Percentiles rank a stretch among this genome's conserved stretches.
Conservation (phyloP, 2,329 filamentous ascomycete species). For the Fusarium hainanense region DNA sequence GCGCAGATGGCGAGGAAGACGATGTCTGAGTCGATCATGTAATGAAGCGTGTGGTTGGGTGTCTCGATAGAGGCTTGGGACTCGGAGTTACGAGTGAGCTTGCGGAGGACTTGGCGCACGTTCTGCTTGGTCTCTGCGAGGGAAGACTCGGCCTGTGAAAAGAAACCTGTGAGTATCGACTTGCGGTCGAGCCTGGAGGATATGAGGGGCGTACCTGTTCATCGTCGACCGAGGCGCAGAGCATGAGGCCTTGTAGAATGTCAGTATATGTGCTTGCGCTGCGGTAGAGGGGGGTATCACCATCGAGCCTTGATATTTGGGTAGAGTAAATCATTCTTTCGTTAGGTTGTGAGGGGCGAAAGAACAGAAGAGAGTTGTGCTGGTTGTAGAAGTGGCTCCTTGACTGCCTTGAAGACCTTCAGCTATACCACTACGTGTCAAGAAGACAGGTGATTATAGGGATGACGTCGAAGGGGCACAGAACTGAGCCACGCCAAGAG, state of each 20-base stretch:
- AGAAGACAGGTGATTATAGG: slow-evolving; percentile 33
- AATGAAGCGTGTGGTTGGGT: slow-evolving; percentile 85
- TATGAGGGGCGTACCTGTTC: slow-evolving; percentile 69
- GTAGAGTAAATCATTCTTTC: slow-evolving; percentile 85
- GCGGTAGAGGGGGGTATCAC: slow-evolving; percentile 57
- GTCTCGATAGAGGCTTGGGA: slow-evolving; percentile 93
- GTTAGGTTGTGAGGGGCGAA: neutral
- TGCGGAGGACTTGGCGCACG: slow-evolving; percentile 88
- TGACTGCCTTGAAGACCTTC: slow-evolving; percentile 14
- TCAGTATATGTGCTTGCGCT: slow-evolving; percentile 26
- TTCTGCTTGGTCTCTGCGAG: slow-evolving; percentile 90
- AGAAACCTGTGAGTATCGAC: neutral
- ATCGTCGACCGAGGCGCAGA: slow-evolving; percentile 95
- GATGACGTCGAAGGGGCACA: slow-evolving; percentile 33
- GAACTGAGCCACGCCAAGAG: slow-evolving; percentile 4
- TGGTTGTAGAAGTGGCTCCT: slow-evolving; percentile 22
- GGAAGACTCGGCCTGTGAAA: slow-evolving; percentile 70
- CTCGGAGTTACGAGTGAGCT: slow-evolving; percentile 88
- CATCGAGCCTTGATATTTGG: slow-evolving; percentile 93
- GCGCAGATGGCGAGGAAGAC: slow-evolving; percentile 96
- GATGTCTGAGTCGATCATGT: slow-evolving; percentile 83
- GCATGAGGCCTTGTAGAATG: slow-evolving; percentile 78
- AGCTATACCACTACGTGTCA: slow-evolving; percentile 42
- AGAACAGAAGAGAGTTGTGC: slow-evolving; percentile 4
- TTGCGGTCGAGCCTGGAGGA: neutral